Conservation (phyloP, 2,329 filamentous ascomycete species). For the Cladophialophora psammophila region DNA sequence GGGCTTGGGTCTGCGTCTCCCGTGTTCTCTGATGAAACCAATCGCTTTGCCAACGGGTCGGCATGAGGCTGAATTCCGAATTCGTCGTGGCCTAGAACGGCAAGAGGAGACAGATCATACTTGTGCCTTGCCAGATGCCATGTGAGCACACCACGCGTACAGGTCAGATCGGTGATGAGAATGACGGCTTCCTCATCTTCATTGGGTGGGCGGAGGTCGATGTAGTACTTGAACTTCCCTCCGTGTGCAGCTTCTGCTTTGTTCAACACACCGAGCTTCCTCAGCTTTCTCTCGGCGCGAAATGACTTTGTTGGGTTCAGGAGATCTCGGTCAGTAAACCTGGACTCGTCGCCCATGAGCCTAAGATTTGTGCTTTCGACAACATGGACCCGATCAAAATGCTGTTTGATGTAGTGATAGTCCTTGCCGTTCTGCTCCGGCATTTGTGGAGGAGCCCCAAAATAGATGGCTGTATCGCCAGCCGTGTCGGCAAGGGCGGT, state of each 20-base stretch:
- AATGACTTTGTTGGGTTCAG: slow-evolving; percentile 42
- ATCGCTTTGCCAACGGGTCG: background rate
- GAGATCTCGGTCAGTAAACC: slow-evolving; percentile 42
- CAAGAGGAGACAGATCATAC: slow-evolving; percentile 49
- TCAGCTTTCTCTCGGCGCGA: slow-evolving; percentile 36
- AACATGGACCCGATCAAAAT: slow-evolving; percentile 44
- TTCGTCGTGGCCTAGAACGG: slow-evolving; percentile 61
- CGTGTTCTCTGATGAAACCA: background rate
- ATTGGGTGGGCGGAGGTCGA: slow-evolving; percentile 69
- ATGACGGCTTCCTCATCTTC: slow-evolving; percentile 70
- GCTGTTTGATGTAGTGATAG: slow-evolving; percentile 31
- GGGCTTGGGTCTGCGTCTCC: background rate
- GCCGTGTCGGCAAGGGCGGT: slow-evolving; percentile 33
- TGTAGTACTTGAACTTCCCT: slow-evolving; percentile 59
- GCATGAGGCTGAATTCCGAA: slow-evolving; percentile 32
- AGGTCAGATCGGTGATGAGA: slow-evolving; percentile 65
- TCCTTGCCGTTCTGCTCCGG: slow-evolving; percentile 31
- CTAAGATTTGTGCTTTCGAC: slow-evolving; percentile 46
- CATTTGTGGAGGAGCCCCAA: slow-evolving; percentile 45
- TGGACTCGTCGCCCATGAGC: slow-evolving; percentile 42
- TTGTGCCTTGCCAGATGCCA: slow-evolving; percentile 59
- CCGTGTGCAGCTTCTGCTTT: slow-evolving; percentile 24
- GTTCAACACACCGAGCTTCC: slow-evolving; percentile 25
- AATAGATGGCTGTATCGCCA: slow-evolving; percentile 50
- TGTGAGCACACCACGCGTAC: slow-evolving; percentile 62